Conservation (phyloP, 805 yeast species). For the Candida boidinii region DNA sequence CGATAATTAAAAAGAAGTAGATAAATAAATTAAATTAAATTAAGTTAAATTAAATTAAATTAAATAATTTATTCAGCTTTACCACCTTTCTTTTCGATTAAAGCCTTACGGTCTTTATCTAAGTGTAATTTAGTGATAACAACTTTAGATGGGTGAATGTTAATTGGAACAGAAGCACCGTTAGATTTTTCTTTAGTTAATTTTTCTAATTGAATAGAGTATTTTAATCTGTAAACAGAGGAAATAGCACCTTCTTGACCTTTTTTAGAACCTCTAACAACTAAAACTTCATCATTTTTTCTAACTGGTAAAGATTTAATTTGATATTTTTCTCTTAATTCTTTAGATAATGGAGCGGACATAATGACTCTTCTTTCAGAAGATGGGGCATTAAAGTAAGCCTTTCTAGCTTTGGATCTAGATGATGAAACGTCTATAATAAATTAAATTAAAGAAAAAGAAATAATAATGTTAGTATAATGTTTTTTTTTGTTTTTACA, state of each 20-base stretch:
- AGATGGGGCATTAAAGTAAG: conserved; percentile 97
- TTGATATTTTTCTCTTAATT: conserved; percentile 95
- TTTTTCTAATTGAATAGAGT: conserved; percentile 93
- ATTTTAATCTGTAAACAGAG: conserved; percentile 98
- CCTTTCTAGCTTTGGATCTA: conserved; percentile 99
- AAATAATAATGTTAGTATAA: too few species aligned
- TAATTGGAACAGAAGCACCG: conserved; percentile 96
- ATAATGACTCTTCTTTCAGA: conserved; percentile 87
- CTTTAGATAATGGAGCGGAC: conserved; percentile 99
- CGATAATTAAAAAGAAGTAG: too few species aligned
- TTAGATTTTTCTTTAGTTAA: conserved; percentile 94
- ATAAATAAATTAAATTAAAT: too few species aligned
- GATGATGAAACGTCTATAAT: conserved; percentile 91
- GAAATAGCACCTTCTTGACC: conserved; percentile 98
- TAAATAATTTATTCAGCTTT: conserved; percentile 66
- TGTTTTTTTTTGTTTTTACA: too few species aligned
- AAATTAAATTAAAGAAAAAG: neutral
- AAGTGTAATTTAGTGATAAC: conserved; percentile 97
- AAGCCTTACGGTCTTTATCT: conserved; percentile 98
- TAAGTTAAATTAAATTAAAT: neutral
- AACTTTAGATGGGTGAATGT: conserved; percentile 98
- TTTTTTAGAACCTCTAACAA: conserved; percentile 98
- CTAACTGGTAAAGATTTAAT: conserved; percentile 94
- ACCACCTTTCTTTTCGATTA: conserved; percentile 97
- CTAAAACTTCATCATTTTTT: conserved; percentile 91